Base-by-base conservation (phyloP, 177 flowering plant genomes). In the Vitis hybrid region DNA sequence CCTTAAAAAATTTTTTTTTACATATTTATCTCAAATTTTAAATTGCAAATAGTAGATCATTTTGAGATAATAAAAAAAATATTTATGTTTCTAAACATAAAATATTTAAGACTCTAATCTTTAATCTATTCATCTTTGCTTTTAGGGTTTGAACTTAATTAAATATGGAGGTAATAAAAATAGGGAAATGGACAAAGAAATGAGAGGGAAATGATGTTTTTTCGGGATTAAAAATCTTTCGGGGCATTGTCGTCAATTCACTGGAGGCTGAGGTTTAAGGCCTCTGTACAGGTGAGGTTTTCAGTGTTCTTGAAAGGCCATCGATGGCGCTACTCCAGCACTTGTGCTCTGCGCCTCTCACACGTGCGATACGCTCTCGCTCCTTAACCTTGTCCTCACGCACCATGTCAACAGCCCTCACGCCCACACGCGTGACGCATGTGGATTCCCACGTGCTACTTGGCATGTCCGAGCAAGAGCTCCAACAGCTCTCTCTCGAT, bases 391-490 rank as follows among this genome's bases (percentile, higher is more conserved):
- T 72, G 49, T 13, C 79, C 45, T 50, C 83, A 1, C 76, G 70
- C 66, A 45, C 67, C 64, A 16, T 70, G 65, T 48, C 83, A 8
- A 33, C 71, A 12, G 5, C 67, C 1, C 65, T 82, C 9, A 69
- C 87, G 59, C 72, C 76, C 5, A 5, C 79, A 10, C 68, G 78
- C 22, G 62, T 72, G 29, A 16, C 78, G 5, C 71, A 55, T 20
- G 69, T 55, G 9, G 85, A 82, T 60, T 60, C 92, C 1, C 84
- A 67, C 8, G 91, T 90, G 49, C 93, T 95, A 55, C 90, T 95
- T 56, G 99, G 99, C 84, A 82, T 93, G 94, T 85, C 98, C 19
- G 96, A 91, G 77, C 70, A 55, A n/a, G 91, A 95, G 65, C 97
- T 93, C 59, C 98, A 91, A 64, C 90, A 91, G 71, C 86, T 95